Evolutionary conservation across 164 flowering plant genomes (phyloP).

Genomic region (Cinnamomum chago): DNA sequence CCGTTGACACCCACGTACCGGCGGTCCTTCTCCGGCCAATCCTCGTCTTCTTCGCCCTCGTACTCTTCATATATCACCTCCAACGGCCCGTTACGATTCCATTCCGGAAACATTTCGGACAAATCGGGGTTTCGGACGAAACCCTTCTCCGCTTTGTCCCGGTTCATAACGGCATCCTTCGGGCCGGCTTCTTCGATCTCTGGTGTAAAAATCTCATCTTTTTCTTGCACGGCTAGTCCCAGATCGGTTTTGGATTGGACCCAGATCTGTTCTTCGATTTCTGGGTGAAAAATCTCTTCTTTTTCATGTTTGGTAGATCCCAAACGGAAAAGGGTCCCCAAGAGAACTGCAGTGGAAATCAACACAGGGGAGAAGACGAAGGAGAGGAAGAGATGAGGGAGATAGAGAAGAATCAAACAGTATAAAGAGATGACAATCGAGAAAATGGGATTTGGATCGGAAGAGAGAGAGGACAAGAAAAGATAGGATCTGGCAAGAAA

Average conservation of each 20-base stretch:
- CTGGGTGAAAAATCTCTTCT: not conserved
- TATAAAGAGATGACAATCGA: constrained; percentile 49
- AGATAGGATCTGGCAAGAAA: not conserved
- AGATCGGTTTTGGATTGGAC: not conserved
- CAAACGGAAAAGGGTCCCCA: constrained; percentile 47
- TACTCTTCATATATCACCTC: constrained; percentile 75
- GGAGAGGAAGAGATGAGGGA: constrained; percentile 35
- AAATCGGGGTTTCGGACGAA: constrained; percentile 15
- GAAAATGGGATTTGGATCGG: constrained; percentile 45
- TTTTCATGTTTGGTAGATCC: constrained; percentile 28
- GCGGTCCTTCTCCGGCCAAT: constrained; percentile 3
- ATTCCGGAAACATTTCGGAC: constrained; percentile 39
- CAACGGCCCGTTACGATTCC: constrained; percentile 76
- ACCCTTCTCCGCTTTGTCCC: constrained; percentile 6
- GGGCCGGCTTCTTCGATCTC: not conserved
- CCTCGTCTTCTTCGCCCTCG: constrained; percentile 45
- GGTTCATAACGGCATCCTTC: not conserved
- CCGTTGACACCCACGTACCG: not conserved
- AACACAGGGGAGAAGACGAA: constrained; percentile 50
- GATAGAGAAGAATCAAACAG: constrained; percentile 53
- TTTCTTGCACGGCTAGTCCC: not conserved
- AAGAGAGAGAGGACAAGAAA: constrained; percentile 13
- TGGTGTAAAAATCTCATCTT: not conserved
- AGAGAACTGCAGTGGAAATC: constrained; percentile 38
- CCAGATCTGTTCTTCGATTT: not conserved